Conservation (phyloP, 2,329 filamentous ascomycete species). For the Hymenoscyphus albidus region DNA sequence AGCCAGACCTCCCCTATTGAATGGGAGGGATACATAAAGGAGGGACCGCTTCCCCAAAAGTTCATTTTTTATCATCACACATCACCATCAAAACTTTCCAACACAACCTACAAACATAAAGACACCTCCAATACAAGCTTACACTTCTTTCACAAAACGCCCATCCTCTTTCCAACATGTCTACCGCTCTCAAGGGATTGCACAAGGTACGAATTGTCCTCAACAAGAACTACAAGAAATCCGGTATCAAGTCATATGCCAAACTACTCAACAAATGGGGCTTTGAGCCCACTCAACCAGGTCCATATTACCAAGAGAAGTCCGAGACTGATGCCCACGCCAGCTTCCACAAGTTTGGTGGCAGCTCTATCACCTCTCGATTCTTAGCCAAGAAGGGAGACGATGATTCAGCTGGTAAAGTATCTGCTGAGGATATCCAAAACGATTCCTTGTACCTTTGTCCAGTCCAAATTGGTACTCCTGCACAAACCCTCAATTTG, state of each 20-base stretch:
- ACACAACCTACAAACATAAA: background rate
- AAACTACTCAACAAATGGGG: constrained; percentile 58
- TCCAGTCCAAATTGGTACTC: constrained; percentile 61
- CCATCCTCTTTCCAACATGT: background rate
- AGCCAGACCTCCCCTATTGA: background rate
- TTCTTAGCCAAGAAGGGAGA: constrained; percentile 46
- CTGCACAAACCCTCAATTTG: constrained; percentile 56
- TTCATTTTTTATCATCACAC: background rate
- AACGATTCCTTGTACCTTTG: constrained; percentile 65
- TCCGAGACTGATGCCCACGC: constrained; percentile 37
- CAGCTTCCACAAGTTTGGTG: constrained; percentile 45
- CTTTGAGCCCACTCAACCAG: constrained; percentile 58
- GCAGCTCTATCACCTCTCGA: constrained; percentile 44
- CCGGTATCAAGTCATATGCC: constrained; percentile 61
- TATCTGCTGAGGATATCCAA: constrained; percentile 60
- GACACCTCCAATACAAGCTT: background rate
- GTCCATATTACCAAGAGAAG: constrained; percentile 54
- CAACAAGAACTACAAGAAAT: constrained; percentile 56
- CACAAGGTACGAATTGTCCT: constrained; percentile 48
- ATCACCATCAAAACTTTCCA: background rate
- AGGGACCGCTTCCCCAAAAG: background rate
- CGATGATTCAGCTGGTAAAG: constrained; percentile 40
- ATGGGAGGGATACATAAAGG: background rate
- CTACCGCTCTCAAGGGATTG: constrained; percentile 29
- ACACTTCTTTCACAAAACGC: background rate